These are phyloP conservation scores for Rugosomyces carneus DNA, from an alignment of 1,284 basidiomycete genomes.

Conservation along the genomic window DNA sequence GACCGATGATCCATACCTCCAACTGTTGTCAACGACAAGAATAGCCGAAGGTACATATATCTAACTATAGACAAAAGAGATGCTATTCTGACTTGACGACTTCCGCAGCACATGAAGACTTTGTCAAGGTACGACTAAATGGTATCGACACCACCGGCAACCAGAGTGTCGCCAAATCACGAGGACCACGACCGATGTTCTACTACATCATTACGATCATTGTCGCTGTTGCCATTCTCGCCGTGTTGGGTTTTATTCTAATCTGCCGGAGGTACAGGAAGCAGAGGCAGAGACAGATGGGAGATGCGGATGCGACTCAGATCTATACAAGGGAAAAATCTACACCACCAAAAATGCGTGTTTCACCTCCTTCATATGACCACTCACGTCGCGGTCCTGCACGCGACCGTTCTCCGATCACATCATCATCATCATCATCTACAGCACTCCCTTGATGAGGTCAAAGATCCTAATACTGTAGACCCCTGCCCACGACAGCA, in stretches of 20 bases:
- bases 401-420: neutral
- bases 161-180: slow-evolving; percentile 14
- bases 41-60: slow-evolving; percentile 26
- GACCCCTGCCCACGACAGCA: neutral
- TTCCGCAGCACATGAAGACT: slow-evolving; percentile 38
- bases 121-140: slow-evolving; percentile 43
- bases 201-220: slow-evolving; percentile 17
- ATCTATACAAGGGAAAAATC: neutral
- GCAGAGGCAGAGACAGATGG: neutral
- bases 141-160: slow-evolving; percentile 40
- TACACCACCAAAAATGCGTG: neutral
- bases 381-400: neutral
- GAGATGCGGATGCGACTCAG: neutral
- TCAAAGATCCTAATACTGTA: neutral
- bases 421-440: neutral
- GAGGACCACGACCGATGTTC: slow-evolving; percentile 9
- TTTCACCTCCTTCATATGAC: neutral
- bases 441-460: slow-evolving; percentile 4
- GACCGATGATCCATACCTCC: slow-evolving; percentile 47
- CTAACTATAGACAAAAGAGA: neutral
- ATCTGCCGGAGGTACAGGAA: slow-evolving; percentile 12
- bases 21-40: slow-evolving; percentile 50
- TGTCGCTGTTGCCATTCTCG: slow-evolving; percentile 10
- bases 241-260: slow-evolving; percentile 12
- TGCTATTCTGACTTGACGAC: no score